Conservation (phyloP, 1,284 basidiomycete genomes). For the Cryptococcus deneoformans region DNA sequence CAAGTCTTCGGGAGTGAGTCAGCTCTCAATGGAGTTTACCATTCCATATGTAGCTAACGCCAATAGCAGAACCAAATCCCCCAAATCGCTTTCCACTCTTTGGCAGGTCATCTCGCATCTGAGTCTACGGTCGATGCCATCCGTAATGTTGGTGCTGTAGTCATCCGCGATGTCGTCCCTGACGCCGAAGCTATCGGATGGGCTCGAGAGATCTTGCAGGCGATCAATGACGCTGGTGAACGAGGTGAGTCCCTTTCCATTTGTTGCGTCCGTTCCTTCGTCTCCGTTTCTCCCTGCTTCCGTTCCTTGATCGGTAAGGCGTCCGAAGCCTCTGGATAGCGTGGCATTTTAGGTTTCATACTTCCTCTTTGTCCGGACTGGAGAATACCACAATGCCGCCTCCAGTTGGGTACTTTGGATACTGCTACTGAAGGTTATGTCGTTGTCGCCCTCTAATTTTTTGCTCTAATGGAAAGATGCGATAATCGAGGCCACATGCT, state of each 20-base stretch:
- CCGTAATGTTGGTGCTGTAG: constrained; percentile 23
- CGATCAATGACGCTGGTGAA: constrained; percentile 13
- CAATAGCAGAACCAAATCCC: constrained; percentile 17
- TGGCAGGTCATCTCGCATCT: constrained; percentile 20
- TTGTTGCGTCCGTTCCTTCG: background rate
- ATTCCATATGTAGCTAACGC: background rate
- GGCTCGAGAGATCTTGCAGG: constrained; percentile 23
- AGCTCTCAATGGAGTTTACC: background rate
- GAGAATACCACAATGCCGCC: too few relatives aligned
- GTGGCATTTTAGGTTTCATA: background rate
- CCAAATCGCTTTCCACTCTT: constrained; percentile 32
- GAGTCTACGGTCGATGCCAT: constrained; percentile 19
- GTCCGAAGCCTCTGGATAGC: background rate
- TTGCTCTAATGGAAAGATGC: background rate
- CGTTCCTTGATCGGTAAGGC: background rate
- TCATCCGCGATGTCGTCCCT: constrained; percentile 41
- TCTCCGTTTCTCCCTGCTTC: constrained; percentile 1
- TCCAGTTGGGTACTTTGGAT: background rate
- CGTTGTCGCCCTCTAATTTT: background rate
- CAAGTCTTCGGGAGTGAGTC: constrained; percentile 20
- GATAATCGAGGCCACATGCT: background rate
- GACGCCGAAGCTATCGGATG: constrained; percentile 34
- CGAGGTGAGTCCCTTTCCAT: constrained; percentile 16
- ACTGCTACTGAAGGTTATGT: background rate
- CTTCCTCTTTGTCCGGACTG: too few relatives aligned